These are phyloP conservation scores for Carex arenaria DNA, from an alignment of 202 grass and related monocot genomes.

Conservation along the genomic window DNA sequence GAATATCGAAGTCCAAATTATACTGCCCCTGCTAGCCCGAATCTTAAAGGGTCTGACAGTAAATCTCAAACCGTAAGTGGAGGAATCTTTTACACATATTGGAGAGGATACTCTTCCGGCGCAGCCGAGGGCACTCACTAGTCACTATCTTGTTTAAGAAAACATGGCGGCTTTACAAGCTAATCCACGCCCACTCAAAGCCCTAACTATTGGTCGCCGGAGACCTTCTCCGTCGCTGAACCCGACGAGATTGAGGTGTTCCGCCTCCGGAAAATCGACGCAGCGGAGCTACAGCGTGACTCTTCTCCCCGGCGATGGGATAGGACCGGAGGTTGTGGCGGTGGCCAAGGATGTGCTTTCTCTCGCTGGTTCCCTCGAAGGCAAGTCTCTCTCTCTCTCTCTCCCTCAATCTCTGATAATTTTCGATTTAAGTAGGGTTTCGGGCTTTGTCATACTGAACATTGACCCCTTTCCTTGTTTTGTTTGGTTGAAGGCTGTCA, in stretches of 20 bases:
- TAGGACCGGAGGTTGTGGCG: constrained; percentile 88
- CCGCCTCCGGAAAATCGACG: not conserved
- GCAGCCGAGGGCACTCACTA: no score
- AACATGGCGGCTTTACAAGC: constrained; percentile 37
- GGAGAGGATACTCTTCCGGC: not conserved
- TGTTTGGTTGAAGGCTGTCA: not conserved
- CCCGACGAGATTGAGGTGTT: constrained; percentile 28
- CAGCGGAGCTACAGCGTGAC: constrained; percentile 62
- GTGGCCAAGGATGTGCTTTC: constrained; percentile 81
- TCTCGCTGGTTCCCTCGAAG: constrained; percentile 57
- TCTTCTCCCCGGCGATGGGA: constrained; percentile 89
- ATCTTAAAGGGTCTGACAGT: no score
- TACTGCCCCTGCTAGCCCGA: no score
- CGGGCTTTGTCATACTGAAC: not conserved
- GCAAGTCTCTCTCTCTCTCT: not conserved
- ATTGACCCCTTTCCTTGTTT: not conserved
- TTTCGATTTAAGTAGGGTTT: not conserved
- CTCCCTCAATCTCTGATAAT: not conserved
- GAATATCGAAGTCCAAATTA: no score
- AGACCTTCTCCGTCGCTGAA: not conserved
- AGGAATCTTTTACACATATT: no score
- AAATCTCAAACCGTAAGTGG: no score
- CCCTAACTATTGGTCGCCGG: constrained; percentile 19
- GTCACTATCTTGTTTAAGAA: not conserved
- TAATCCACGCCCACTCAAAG: constrained; percentile 25